A percentile compares a stretch with the other conserved stretches of the same genome.
These are phyloP conservation scores for Microsporum canis DNA, from an alignment of 2,329 filamentous ascomycete species.

Conservation along the genomic window DNA sequence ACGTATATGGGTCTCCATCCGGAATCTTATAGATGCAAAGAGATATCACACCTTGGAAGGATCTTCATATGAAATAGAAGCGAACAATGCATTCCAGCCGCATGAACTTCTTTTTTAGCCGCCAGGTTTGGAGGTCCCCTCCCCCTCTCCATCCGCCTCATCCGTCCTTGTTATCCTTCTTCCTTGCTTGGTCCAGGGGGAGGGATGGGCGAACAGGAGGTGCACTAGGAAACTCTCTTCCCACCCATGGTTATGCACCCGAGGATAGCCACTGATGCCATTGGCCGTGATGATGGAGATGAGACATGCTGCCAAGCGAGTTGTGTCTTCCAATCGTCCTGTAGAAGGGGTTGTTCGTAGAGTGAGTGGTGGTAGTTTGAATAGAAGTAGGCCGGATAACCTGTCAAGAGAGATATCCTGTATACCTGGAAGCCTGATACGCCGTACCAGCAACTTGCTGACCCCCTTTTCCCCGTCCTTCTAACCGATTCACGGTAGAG, in stretches of 20 bases:
- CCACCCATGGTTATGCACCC: slow-evolving; percentile 9
- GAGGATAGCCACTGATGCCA: slow-evolving; percentile 2
- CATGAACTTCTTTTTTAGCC: background rate
- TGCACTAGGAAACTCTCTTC: background rate
- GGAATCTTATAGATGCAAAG: background rate
- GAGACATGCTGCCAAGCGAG: slow-evolving; percentile 13
- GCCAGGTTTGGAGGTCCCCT: background rate
- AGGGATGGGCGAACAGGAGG: background rate
- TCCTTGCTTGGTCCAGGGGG: background rate
- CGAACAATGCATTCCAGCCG: background rate
- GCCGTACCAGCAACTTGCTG: background rate
- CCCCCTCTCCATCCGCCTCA: background rate
- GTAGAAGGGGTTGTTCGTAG: background rate
- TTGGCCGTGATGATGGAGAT: slow-evolving; percentile 9
- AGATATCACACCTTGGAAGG: background rate
- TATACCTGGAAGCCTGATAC: background rate
- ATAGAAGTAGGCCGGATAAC: background rate
- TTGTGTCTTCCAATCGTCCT: slow-evolving; percentile 6
- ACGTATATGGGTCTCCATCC: background rate
- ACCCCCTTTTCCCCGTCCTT: background rate
- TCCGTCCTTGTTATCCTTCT: background rate
- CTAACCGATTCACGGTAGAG: too few relatives aligned
- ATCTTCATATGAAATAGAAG: background rate
- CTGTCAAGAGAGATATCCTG: background rate
- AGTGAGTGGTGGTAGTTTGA: background rate